Evolutionary conservation across 1,139 yeast species (phyloP).

Genomic region (Geotrichum cucujoidarum): DNA sequence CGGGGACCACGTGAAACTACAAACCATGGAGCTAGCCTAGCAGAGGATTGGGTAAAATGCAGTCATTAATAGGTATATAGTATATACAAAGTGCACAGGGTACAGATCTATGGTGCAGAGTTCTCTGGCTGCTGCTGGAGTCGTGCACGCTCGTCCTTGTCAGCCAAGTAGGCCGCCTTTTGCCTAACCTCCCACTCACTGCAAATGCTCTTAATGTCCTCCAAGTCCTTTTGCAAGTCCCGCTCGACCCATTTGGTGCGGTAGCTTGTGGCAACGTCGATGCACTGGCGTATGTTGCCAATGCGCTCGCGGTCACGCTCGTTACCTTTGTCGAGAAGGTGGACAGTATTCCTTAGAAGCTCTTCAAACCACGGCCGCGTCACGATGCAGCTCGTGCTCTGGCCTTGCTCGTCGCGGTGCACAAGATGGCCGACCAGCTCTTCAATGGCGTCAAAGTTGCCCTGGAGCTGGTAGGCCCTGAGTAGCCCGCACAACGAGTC

Average conservation of each 20-base stretch:
- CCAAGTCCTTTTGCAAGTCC: not conserved
- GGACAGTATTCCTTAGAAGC: not conserved
- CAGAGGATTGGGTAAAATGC: too few relatives aligned
- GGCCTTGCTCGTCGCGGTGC: not conserved
- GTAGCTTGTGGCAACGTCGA: not conserved
- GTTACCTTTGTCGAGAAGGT: too few relatives aligned
- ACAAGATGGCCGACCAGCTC: not conserved
- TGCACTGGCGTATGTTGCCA: not conserved
- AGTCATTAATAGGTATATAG: too few relatives aligned
- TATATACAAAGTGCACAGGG: too few relatives aligned
- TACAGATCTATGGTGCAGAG: too few relatives aligned
- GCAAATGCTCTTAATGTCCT: not conserved
- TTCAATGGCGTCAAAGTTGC: constrained; percentile 8
- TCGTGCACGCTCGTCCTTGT: too few relatives aligned
- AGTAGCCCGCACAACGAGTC: constrained; percentile 13
- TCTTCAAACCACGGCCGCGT: constrained; percentile 3
- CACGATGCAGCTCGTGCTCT: not conserved
- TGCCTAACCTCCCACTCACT: constrained; percentile 1
- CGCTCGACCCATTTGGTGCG: not conserved
- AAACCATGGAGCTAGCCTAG: too few relatives aligned
- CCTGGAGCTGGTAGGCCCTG: constrained; percentile 3
- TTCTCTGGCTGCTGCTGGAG: too few relatives aligned
- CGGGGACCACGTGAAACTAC: too few relatives aligned
- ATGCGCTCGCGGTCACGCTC: too few relatives aligned
- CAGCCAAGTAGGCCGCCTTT: too few relatives aligned